Base-by-base conservation (phyloP, 805 yeast species). In the Spencermartinsiella europaea region DNA sequence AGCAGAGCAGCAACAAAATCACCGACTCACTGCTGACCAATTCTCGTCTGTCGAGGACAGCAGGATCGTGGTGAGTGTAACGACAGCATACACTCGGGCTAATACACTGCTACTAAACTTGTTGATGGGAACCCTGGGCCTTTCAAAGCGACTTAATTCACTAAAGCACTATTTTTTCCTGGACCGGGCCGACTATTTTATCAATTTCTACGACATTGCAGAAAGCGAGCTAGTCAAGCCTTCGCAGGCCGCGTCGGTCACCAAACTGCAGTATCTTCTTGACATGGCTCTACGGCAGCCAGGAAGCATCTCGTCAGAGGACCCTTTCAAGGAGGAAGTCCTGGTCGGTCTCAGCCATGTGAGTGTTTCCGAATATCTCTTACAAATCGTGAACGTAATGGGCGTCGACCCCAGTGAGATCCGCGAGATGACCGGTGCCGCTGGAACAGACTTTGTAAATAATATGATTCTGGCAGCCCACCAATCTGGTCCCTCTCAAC, bases 51-150 rank as follows among this genome's bases (percentile, higher is more conserved):
- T 59, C 54, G 73, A 65, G 40, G 71, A 68, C 21, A 59, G 72
- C 0, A 75, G 75, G 52, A 65, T 90, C 21, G 72, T 75, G 37
- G 60, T 79, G 20, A 76, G 74, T 39, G 70, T 91, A 15, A 72
- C 79, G 40, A 70, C 73, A 19, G 83, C 85, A 34, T 87, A 84
- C 55, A 57, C 68, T 7, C 69, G 83, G 35, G 89, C 97, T 0
- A 90, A 89, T 61, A 66, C 65, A 25, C 59, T 79, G 19, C 68
- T 88, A 16, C 61, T 82, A 49, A 69, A 74, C 33, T 63, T 90
- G 37, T 68, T 85, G 25, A 72, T 77, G 46, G 68, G 75, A 12
- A 88, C 91, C 0, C 85, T 76, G 55, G 66, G 77, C 27, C 68
- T 91, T 15, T 53, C 59, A 0, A 60, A 59, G 1, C 64, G 85